Conservation (phyloP, 2,329 filamentous ascomycete genomes). For the Scedosporium boydii region DNA sequence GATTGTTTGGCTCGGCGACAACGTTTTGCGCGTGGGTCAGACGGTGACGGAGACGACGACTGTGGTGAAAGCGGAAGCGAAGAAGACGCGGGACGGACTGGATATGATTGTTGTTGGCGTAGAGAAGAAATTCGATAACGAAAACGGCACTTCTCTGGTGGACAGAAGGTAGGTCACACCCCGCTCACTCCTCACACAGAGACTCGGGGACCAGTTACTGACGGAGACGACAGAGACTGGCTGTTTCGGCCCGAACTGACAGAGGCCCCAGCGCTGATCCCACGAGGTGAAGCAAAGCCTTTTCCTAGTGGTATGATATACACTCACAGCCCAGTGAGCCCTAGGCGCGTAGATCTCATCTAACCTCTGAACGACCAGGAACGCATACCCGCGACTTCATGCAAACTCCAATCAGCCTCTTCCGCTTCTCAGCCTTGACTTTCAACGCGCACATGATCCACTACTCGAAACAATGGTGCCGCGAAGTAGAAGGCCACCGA, state of each 20-base stretch:
- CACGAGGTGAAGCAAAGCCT: background rate
- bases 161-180: slow-evolving; percentile 38
- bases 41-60: slow-evolving; percentile 45
- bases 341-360: background rate
- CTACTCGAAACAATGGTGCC: slow-evolving; percentile 60
- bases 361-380: background rate
- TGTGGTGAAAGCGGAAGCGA: slow-evolving; percentile 42
- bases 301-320: background rate
- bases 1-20: slow-evolving; percentile 35
- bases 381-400: background rate
- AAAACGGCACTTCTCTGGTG: slow-evolving; percentile 24
- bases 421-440: slow-evolving; percentile 75
- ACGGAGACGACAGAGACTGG: slow-evolving; percentile 24
- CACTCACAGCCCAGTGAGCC: background rate
- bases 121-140: slow-evolving; percentile 43
- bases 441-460: slow-evolving; percentile 86
- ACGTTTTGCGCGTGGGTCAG: slow-evolving; percentile 40
- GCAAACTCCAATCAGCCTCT: slow-evolving; percentile 41
- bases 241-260: slow-evolving; percentile 27
- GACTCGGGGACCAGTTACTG: background rate
- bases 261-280: background rate
- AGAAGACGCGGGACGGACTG: slow-evolving; percentile 42
- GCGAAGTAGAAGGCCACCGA: slow-evolving; percentile 57
- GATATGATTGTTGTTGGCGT: slow-evolving; percentile 59
- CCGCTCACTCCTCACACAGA: no score